These are phyloP conservation scores for Nicotiana noctiflora DNA, from an alignment of 257 asterid genomes.

Conservation along the genomic window DNA sequence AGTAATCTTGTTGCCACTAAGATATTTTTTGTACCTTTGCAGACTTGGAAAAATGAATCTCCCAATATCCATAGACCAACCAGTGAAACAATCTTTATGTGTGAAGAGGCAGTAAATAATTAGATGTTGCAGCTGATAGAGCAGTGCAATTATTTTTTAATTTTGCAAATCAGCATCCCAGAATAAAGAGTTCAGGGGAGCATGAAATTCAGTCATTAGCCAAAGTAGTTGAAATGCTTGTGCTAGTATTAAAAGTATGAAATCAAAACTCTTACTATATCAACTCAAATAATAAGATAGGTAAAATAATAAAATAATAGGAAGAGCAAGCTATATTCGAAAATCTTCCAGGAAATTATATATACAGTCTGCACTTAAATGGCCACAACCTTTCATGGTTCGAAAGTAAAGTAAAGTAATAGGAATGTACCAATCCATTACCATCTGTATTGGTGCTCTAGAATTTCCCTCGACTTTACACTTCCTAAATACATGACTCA, in stretches of 20 bases:
- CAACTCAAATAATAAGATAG: too few relatives aligned
- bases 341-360: too few relatives aligned
- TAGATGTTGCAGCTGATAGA: constrained; percentile 52
- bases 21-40: neutral
- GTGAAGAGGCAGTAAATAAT: constrained; percentile 40
- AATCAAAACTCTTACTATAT: too few relatives aligned
- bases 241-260: constrained; percentile 8
- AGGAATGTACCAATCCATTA: too few relatives aligned
- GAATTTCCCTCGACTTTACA: too few relatives aligned
- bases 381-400: too few relatives aligned
- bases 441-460: too few relatives aligned
- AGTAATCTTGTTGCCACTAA: neutral
- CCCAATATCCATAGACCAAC: neutral
- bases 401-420: too few relatives aligned
- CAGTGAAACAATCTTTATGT: constrained; percentile 15
- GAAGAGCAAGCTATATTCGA: too few relatives aligned
- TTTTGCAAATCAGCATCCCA: constrained; percentile 19
- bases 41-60: constrained; percentile 10
- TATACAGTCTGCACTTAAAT: too few relatives aligned
- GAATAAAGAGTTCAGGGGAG: constrained; percentile 20
- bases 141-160: constrained; percentile 34
- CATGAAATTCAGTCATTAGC: constrained; percentile 20
- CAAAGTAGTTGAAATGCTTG: constrained; percentile 29
- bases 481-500: too few relatives aligned
- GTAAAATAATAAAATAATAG: too few relatives aligned